A percentile compares a stretch with the other conserved stretches of the same genome.
Evolutionary conservation across 208 protist genomes (phyloP).

Genomic region (Phytomonas sp.): DNA sequence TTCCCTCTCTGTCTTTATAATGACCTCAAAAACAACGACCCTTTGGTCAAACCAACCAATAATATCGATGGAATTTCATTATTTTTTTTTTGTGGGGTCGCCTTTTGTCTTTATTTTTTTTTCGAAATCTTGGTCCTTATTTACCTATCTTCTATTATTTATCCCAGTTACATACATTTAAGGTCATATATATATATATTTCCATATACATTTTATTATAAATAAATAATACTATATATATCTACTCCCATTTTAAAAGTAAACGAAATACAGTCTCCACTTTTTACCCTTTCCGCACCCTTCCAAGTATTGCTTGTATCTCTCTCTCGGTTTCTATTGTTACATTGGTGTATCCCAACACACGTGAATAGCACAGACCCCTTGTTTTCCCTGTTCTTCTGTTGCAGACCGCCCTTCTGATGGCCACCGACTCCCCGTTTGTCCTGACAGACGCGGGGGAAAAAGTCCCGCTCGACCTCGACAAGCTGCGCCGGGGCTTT

Average conservation of each 20-base stretch:
- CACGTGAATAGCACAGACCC: not conserved
- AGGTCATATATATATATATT: too few relatives aligned
- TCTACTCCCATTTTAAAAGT: too few relatives aligned
- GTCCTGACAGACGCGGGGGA: conserved; percentile 73
- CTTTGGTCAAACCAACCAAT: not conserved
- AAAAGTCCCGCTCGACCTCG: conserved; percentile 50
- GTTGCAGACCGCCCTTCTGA: too few relatives aligned
- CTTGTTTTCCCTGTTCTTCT: too few relatives aligned
- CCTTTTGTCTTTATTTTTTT: not conserved
- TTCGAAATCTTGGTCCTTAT: not conserved
- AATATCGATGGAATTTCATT: not conserved
- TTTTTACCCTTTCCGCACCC: conserved; percentile 1
- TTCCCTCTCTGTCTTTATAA: too few relatives aligned
- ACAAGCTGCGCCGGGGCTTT: conserved; percentile 51
- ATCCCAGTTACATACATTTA: too few relatives aligned
- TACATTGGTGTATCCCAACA: not conserved
- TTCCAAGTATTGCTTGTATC: conserved; percentile 9
- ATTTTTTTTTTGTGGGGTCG: not conserved
- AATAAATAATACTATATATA: too few relatives aligned
- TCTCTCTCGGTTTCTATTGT: conserved; percentile 6
- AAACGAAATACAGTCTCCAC: conserved; percentile 3
- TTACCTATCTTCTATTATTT: not conserved
- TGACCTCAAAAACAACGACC: not conserved
- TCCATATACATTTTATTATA: too few relatives aligned
- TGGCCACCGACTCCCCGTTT: too few relatives aligned